Evolutionary conservation across 1,284 basidiomycete species (phyloP), one percentile per base, ranked within the genome.

Genomic region (Malassezia furfur): DNA sequence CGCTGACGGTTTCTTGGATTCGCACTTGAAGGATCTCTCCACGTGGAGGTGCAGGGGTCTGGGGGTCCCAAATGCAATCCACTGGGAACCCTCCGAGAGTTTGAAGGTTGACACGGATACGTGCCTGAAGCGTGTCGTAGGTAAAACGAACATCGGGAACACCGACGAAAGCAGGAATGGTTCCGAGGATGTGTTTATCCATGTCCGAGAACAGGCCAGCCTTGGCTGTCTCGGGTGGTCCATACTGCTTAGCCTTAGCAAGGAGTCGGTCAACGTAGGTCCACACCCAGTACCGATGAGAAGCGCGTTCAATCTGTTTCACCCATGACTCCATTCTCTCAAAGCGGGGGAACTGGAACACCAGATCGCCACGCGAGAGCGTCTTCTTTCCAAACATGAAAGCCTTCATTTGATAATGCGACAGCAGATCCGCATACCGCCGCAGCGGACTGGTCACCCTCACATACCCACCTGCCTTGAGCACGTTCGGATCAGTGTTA

Each of bases 381-480:
- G 17, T 25, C 10, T 21, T 19, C 5, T 21, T 12, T 2, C 31
- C 21, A 21, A 38, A 31, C 6, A 37, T 25, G 31, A 32, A 36
- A 6, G 3, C 8, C 73, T 96, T 93, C 75, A 99, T 83, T 75
- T 96, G 91, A 89, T 91, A 99, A 77, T 98, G 94, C 9, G 79
- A 78, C 5, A 94, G 72, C 64, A 96, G 76, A 76, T 99, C 94
- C 38, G 79, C 76, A 75, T 84, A 96, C 21, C 94, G 82, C 40
- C 94, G 81, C 46, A 99, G 77, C 0, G 94, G 94, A 2, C 85
- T 88, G 0, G 94, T 96, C 4, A 82, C 83, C n/a, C 87, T 82
- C 10, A 81, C 76, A 74, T 99, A 98, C 10, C 70, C 71, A 14
- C 60, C 52, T 4, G 17, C 2, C 0, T 50, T 50, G 1, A 72